Percentiles rank a stretch among this genome's conserved stretches.
phyloP scores from a whole-genome alignment of 768 basidiomycete genomes.

The Ephemerocybe angulata region DNA sequence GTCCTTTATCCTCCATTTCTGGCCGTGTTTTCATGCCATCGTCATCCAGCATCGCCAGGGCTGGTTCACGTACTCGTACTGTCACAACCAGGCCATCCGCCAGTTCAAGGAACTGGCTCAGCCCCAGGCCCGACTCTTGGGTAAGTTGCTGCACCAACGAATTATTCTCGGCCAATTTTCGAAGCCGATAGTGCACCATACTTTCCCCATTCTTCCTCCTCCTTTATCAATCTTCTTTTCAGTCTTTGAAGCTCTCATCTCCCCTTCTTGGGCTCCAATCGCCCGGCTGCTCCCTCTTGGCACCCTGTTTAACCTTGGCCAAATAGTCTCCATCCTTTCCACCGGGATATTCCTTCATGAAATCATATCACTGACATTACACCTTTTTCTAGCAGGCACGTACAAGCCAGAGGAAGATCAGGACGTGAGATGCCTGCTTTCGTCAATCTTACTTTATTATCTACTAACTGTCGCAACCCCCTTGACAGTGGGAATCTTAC shows the following conservation, averaged over 20 bases:
- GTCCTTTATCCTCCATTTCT: constrained; percentile 34
- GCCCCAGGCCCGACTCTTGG: constrained; percentile 60
- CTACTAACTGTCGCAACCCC: constrained; percentile 18
- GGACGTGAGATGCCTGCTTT: constrained; percentile 48
- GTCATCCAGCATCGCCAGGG: constrained; percentile 69
- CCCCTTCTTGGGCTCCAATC: constrained; percentile 12
- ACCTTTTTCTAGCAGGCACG: constrained; percentile 44
- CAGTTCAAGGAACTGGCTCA: constrained; percentile 87
- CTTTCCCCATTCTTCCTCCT: constrained; percentile 10
- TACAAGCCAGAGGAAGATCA: constrained; percentile 84
- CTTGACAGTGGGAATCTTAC: constrained; percentile 67
- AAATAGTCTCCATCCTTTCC: background rate
- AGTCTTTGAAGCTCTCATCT: constrained; percentile 16
- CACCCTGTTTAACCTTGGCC: constrained; percentile 10
- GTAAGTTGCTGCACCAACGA: constrained; percentile 33
- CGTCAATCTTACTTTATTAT: constrained; percentile 21
- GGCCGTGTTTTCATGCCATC: constrained; percentile 25
- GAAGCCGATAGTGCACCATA: background rate
- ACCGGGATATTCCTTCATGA: constrained; percentile 8
- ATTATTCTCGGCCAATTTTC: constrained; percentile 4
- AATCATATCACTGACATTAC: constrained; percentile 17
- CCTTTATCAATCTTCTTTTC: constrained; percentile 9
- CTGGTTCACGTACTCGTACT: constrained; percentile 98
- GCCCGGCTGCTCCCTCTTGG: constrained; percentile 15
- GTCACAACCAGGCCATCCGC: constrained; percentile 91